Conservation (phyloP, 805 yeast genomes). For the Schwanniomyces sp. region DNA sequence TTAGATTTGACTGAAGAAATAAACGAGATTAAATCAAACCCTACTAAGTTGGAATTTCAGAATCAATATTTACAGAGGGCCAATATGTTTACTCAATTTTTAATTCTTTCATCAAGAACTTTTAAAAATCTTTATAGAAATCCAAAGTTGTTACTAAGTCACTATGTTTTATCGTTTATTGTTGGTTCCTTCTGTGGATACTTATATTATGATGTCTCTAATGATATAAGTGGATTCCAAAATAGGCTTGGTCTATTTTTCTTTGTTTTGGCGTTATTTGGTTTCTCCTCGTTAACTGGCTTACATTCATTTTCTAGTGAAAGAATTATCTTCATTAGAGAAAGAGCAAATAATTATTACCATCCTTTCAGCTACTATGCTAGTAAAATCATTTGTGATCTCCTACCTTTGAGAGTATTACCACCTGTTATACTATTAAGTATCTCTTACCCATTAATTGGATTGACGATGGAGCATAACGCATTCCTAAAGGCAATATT, state of each 20-base stretch:
- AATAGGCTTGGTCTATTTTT: constrained; percentile 92
- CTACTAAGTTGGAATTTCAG: constrained; percentile 24
- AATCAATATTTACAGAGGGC: constrained; percentile 50
- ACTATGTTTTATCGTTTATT: constrained; percentile 72
- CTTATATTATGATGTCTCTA: constrained; percentile 76
- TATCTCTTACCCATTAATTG: constrained; percentile 87
- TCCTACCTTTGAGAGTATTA: constrained; percentile 86
- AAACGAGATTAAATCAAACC: constrained; percentile 17
- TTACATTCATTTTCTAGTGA: constrained; percentile 86
- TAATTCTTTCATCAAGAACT: constrained; percentile 79
- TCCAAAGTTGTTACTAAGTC: constrained; percentile 84
- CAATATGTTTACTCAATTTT: constrained; percentile 59
- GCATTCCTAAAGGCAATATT: constrained; percentile 70
- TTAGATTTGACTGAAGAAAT: constrained; percentile 43
- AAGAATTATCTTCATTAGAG: constrained; percentile 85
- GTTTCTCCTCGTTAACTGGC: constrained; percentile 91
- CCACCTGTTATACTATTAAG: constrained; percentile 84
- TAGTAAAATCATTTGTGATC: constrained; percentile 86
- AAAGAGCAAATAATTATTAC: constrained; percentile 92
- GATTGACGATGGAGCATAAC: constrained; percentile 73
- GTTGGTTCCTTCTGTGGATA: constrained; percentile 86
- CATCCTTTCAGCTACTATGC: constrained; percentile 81
- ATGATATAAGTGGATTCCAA: constrained; percentile 95
- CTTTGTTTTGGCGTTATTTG: constrained; percentile 86
- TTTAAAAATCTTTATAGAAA: constrained; percentile 91